Evolutionary conservation across 352 stramenopile species (phyloP).

Genomic region (Phytophthora syringae): DNA sequence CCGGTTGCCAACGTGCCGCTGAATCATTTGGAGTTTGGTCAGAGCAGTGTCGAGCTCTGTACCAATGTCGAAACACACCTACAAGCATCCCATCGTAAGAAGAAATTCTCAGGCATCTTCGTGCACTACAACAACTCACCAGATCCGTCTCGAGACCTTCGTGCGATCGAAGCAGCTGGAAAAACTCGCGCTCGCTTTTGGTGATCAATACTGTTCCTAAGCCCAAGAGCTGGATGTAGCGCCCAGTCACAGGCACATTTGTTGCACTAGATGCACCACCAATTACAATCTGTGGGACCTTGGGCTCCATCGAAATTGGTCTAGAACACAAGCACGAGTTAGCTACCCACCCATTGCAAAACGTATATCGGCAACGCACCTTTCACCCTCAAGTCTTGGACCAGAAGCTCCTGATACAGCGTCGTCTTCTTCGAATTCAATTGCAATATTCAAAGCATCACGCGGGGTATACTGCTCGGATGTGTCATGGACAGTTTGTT

Average conservation of each 20-base stretch:
- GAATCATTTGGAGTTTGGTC: constrained; percentile 46
- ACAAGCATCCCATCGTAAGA: no score
- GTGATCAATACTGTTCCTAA: constrained; percentile 58
- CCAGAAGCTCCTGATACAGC: not conserved
- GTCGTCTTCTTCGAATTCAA: constrained; percentile 51
- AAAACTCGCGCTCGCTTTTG: constrained; percentile 40
- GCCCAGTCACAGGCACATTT: constrained; percentile 53
- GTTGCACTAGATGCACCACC: constrained; percentile 42
- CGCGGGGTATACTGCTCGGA: constrained; percentile 18
- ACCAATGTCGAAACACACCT: constrained; percentile 77
- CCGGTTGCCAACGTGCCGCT: constrained; percentile 41
- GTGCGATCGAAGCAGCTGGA: constrained; percentile 44
- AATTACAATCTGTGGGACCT: constrained; percentile 70
- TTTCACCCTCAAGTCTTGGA: constrained; percentile 11
- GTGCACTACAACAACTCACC: constrained; percentile 34
- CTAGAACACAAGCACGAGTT: constrained; percentile 21
- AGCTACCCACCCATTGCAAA: not conserved
- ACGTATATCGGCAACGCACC: constrained; percentile 10
- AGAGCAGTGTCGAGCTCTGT: constrained; percentile 51
- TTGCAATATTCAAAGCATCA: constrained; percentile 35
- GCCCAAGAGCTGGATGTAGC: constrained; percentile 78
- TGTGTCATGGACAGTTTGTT: constrained; percentile 16
- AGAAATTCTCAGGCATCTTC: no score
- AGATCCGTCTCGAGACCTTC: constrained; percentile 50
- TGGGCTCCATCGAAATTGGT: constrained; percentile 42